Evolutionary conservation across 768 basidiomycete species (phyloP).

Genomic region (Agrocybe praecox): DNA sequence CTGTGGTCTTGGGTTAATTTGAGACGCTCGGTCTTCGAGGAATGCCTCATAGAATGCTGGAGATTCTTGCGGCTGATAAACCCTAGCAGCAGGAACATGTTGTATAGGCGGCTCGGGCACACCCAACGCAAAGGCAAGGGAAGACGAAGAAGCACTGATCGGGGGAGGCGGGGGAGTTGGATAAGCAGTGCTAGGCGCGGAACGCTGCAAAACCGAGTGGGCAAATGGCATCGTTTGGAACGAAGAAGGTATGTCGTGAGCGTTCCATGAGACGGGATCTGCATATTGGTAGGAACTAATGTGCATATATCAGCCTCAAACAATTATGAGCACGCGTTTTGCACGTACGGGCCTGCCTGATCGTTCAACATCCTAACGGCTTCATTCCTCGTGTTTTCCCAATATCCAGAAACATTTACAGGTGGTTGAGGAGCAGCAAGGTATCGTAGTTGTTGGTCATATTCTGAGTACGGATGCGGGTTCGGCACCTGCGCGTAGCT

Average conservation of each 20-base stretch:
- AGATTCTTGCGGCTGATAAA: conserved; percentile 60
- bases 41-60: conserved; percentile 68
- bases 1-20: conserved; percentile 31
- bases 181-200: conserved; percentile 62
- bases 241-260: conserved; percentile 44
- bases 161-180: conserved; percentile 67
- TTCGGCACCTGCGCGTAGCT: conserved; percentile 32
- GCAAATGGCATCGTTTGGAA: conserved; percentile 63
- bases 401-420: conserved; percentile 54
- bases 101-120: conserved; percentile 15
- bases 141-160: conserved; percentile 69
- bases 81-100: conserved; percentile 21
- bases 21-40: conserved; percentile 54
- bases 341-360: conserved; percentile 51
- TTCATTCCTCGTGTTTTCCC: conserved; percentile 65
- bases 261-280: conserved; percentile 43
- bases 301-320: conserved; percentile 17
- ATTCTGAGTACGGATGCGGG: conserved; percentile 67
- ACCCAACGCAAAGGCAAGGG: conserved; percentile 75
- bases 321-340: conserved; percentile 21
- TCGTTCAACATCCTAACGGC: conserved; percentile 61
- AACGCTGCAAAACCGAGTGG: conserved; percentile 65
- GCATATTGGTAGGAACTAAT: conserved; percentile 44
- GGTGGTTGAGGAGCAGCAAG: conserved; percentile 50
- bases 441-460: conserved; percentile 62